Conservation (phyloP, 1,284 basidiomycete genomes). For the Cutaneotrichosporon cyanovorans region DNA sequence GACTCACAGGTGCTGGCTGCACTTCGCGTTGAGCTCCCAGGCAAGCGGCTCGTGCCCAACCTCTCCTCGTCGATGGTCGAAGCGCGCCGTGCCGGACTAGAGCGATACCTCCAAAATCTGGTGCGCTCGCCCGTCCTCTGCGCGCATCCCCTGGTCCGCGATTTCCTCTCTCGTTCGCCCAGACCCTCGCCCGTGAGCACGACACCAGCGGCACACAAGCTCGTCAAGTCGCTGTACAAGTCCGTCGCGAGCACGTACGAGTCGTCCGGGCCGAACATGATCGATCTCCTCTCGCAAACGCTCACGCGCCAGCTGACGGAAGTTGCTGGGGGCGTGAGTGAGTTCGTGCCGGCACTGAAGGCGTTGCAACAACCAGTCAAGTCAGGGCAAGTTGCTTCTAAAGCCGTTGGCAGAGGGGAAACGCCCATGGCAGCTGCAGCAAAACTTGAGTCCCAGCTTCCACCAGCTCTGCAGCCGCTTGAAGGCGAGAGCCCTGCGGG, state of each 20-base stretch:
- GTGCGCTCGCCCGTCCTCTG: conserved; percentile 68
- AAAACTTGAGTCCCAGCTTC: conserved; percentile 45
- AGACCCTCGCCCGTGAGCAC: neutral
- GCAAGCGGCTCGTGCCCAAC: conserved; percentile 77
- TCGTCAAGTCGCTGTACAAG: conserved; percentile 76
- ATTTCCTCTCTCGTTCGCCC: conserved; percentile 67
- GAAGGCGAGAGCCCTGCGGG: conserved; percentile 70
- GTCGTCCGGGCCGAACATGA: conserved; percentile 75
- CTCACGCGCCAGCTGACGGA: conserved; percentile 81
- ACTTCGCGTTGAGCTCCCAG: conserved; percentile 61
- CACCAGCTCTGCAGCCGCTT: conserved; percentile 56
- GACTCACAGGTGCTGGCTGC: conserved; percentile 15
- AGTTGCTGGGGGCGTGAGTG: conserved; percentile 69
- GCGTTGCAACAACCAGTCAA: neutral
- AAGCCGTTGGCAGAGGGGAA: neutral
- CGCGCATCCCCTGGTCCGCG: conserved; percentile 70
- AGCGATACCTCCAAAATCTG: conserved; percentile 77
- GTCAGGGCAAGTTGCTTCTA: neutral
- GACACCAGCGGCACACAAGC: conserved; percentile 52
- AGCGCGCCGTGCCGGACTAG: conserved; percentile 64
- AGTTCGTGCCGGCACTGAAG: conserved; percentile 29
- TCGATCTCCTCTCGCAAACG: conserved; percentile 64
- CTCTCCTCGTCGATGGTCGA: conserved; percentile 75
- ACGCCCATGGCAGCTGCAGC: too few relatives aligned
- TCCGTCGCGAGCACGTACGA: conserved; percentile 55